These are phyloP conservation scores for Microdochium paspali DNA, from an alignment of 2,329 filamentous ascomycete genomes.

Conservation along the genomic window DNA sequence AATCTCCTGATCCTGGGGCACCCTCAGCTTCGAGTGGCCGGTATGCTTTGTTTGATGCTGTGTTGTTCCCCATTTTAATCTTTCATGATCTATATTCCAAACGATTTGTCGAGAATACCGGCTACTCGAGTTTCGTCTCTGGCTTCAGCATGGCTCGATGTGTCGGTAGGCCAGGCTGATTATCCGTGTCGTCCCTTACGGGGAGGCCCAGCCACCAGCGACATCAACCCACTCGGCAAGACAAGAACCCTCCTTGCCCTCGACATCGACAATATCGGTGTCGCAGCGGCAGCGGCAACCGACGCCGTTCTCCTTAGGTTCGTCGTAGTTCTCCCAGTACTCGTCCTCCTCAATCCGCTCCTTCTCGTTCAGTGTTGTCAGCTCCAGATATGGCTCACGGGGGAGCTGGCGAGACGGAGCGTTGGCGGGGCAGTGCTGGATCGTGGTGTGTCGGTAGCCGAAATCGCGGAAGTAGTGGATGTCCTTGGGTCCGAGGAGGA, in stretches of 20 bases:
- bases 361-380: conserved; percentile 71
- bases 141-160: neutral
- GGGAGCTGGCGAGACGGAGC: conserved; percentile 80
- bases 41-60: neutral
- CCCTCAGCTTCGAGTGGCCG: neutral
- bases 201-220: conserved; percentile 75
- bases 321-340: conserved; percentile 87
- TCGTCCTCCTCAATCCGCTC: conserved; percentile 85
- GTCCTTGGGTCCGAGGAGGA: conserved; percentile 69
- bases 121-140: neutral
- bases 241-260: conserved; percentile 95
- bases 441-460: conserved; percentile 96
- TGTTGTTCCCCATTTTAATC: neutral
- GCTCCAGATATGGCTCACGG: conserved; percentile 71
- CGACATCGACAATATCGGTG: conserved; percentile 93
- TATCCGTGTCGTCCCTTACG: conserved; percentile 1
- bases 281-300: conserved; percentile 95
- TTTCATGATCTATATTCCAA: neutral
- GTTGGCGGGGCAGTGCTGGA: conserved; percentile 96
- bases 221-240: conserved; percentile 95
- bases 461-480: conserved; percentile 99
- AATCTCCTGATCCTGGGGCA: neutral
- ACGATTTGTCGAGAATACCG: neutral
- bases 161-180: neutral
- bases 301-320: conserved; percentile 88